Conservation (phyloP, 768 basidiomycete species). For the Amanita rimosa region DNA sequence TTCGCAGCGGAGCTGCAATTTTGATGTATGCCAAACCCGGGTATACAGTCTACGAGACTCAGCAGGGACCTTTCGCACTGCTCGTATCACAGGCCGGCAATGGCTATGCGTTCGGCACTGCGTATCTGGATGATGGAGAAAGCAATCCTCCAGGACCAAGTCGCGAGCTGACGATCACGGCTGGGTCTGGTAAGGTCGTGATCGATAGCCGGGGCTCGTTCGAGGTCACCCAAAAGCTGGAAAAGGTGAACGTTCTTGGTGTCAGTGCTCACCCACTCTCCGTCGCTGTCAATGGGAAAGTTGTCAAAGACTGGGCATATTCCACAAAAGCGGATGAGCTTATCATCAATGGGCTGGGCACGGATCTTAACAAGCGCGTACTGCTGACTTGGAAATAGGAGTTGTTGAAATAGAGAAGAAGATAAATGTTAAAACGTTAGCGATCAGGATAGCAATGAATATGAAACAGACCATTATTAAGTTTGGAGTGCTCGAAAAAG, state of each 20-base stretch:
- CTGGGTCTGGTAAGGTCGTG: conserved; percentile 19
- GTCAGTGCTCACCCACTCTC: conserved; percentile 25
- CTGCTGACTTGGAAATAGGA: conserved; percentile 15
- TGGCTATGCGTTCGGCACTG: conserved; percentile 44
- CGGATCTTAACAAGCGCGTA: conserved; percentile 30
- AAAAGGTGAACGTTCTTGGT: conserved; percentile 48
- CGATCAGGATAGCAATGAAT: too few relatives aligned
- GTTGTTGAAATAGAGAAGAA: not conserved
- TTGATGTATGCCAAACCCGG: conserved; percentile 51
- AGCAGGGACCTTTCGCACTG: conserved; percentile 47
- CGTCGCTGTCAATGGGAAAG: conserved; percentile 28
- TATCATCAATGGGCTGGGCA: conserved; percentile 22
- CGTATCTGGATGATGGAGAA: conserved; percentile 64
- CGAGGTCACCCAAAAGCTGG: conserved; percentile 33
- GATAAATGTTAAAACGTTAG: too few relatives aligned
- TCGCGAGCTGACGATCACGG: conserved; percentile 35
- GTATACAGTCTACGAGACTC: conserved; percentile 62
- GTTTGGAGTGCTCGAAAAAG: too few relatives aligned
- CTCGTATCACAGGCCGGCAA: conserved; percentile 41
- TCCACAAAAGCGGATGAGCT: conserved; percentile 26
- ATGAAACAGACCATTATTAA: too few relatives aligned
- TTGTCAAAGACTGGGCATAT: conserved; percentile 28
- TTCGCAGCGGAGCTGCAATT: conserved; percentile 58
- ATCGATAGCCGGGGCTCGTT: conserved; percentile 30
- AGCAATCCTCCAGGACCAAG: conserved; percentile 46